These are phyloP conservation scores for Chaetomium cochliodes DNA, from an alignment of 495 filamentous ascomycete genomes.

Conservation along the genomic window DNA sequence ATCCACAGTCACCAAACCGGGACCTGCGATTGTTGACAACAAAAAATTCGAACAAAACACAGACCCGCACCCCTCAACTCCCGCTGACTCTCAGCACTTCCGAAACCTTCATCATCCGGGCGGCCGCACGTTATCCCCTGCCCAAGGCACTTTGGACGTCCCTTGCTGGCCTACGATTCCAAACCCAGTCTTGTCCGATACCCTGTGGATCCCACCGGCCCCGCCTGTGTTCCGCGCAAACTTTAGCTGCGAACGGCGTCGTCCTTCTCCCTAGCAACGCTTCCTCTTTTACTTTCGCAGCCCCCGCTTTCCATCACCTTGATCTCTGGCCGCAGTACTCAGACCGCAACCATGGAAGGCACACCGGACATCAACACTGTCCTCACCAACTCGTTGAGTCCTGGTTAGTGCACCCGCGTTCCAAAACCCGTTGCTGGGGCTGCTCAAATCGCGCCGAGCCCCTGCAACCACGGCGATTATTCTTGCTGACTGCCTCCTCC, in stretches of 20 bases:
- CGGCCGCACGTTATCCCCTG: neutral
- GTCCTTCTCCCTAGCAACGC: slow-evolving; percentile 35
- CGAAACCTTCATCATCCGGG: neutral
- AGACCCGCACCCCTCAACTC: slow-evolving; percentile 28
- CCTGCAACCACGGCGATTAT: slow-evolving; percentile 18
- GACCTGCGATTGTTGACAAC: slow-evolving; percentile 39
- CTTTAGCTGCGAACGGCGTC: slow-evolving; percentile 36
- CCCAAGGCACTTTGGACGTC: slow-evolving; percentile 9
- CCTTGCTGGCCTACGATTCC: slow-evolving; percentile 19
- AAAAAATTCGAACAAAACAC: slow-evolving; percentile 35
- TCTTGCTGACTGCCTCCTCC: slow-evolving; percentile 26
- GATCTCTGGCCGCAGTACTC: slow-evolving; percentile 26
- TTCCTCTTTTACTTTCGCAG: slow-evolving; percentile 28
- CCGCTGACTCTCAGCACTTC: slow-evolving; percentile 8
- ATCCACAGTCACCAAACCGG: slow-evolving; percentile 28
- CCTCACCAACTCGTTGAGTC: slow-evolving; percentile 86
- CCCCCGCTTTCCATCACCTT: slow-evolving; percentile 33
- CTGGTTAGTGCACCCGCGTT: slow-evolving; percentile 59
- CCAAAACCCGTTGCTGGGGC: slow-evolving; percentile 14
- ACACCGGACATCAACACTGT: slow-evolving; percentile 60
- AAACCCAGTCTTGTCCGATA: slow-evolving; percentile 24
- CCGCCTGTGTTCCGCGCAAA: slow-evolving; percentile 41
- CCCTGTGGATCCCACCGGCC: slow-evolving; percentile 34
- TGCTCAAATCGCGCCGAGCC: slow-evolving; percentile 25
- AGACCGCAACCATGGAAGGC: slow-evolving; percentile 47